A percentile compares a stretch with the other conserved stretches of the same genome.
Evolutionary conservation across 1,139 yeast genomes (phyloP).

Genomic region (Yamadazyma mexicana): DNA sequence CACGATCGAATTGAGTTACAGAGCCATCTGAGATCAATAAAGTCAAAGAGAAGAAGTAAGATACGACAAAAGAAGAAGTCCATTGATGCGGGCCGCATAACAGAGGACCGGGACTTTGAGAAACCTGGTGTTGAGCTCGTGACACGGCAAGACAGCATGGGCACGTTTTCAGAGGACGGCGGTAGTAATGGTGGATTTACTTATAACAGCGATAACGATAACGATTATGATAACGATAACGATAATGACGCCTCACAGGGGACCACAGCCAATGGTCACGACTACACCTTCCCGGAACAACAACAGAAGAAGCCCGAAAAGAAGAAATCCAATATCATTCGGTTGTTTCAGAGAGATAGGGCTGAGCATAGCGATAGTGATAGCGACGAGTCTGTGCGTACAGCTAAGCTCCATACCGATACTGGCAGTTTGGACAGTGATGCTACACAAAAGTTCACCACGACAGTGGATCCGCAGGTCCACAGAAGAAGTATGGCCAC

Average conservation of each 20-base stretch:
- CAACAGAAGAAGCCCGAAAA: conserved; percentile 6
- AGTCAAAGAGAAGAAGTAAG: conserved; percentile 9
- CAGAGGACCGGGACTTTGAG: conserved; percentile 1
- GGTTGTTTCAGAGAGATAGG: conserved; percentile 14
- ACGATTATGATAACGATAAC: background rate
- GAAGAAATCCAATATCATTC: conserved; percentile 10
- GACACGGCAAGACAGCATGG: background rate
- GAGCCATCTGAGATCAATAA: conserved; percentile 1
- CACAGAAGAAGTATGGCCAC: background rate
- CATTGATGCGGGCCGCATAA: background rate
- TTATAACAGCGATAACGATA: conserved; percentile 6
- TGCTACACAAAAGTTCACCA: conserved; percentile 16
- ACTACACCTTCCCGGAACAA: background rate
- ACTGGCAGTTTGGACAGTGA: conserved; percentile 12
- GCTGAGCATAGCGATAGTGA: conserved; percentile 14
- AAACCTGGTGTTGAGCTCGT: background rate
- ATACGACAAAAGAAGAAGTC: conserved; percentile 10
- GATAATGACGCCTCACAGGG: background rate
- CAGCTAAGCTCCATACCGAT: conserved; percentile 11
- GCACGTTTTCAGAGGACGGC: conserved; percentile 4
- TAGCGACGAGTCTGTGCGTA: conserved; percentile 15
- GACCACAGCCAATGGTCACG: background rate
- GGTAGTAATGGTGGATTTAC: too few species aligned
- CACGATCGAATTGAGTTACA: conserved; percentile 1
- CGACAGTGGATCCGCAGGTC: background rate